Evolutionary conservation across 2,329 filamentous ascomycete species (phyloP).

Genomic region (Cladophialophora bantiana): DNA sequence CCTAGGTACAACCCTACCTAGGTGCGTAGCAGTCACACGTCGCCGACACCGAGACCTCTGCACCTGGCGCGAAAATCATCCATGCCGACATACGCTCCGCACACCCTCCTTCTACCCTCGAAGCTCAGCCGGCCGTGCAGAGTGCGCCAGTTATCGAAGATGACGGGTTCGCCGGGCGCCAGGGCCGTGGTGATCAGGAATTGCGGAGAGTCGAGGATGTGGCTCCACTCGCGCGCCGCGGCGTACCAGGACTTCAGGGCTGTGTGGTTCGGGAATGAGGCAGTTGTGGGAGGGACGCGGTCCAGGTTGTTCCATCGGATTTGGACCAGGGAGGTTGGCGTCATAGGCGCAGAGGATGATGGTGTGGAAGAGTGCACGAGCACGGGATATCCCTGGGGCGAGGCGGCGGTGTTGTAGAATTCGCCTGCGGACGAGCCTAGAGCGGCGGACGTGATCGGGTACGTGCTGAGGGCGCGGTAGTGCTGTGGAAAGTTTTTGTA

Average conservation of each 20-base stretch:
- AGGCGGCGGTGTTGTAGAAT: constrained; percentile 71
- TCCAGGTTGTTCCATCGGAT: constrained; percentile 96
- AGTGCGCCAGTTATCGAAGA: constrained; percentile 97
- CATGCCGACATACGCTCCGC: constrained; percentile 79
- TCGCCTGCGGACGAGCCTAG: constrained; percentile 75
- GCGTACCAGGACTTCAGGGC: constrained; percentile 70
- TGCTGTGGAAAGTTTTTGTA: constrained; percentile 60
- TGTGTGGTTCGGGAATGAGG: constrained; percentile 54
- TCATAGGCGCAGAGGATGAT: constrained; percentile 18
- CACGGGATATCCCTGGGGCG: constrained; percentile 67
- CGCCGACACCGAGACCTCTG: constrained; percentile 29
- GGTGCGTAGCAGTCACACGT: not conserved
- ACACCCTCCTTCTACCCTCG: constrained; percentile 83
- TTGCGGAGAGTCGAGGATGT: constrained; percentile 68
- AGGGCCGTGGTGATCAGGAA: constrained; percentile 83
- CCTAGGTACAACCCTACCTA: not conserved
- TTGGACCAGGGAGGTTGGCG: constrained; percentile 60
- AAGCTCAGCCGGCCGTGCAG: constrained; percentile 86
- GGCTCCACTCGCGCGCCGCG: constrained; percentile 77
- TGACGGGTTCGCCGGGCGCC: constrained; percentile 76
- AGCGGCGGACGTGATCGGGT: constrained; percentile 76
- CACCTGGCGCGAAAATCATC: constrained; percentile 39
- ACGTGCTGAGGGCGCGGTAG: constrained; percentile 64
- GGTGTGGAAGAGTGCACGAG: constrained; percentile 62
- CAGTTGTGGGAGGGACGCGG: constrained; percentile 68